Conservation (phyloP, 768 basidiomycete species). For the Hydnomerulius pinastri region DNA sequence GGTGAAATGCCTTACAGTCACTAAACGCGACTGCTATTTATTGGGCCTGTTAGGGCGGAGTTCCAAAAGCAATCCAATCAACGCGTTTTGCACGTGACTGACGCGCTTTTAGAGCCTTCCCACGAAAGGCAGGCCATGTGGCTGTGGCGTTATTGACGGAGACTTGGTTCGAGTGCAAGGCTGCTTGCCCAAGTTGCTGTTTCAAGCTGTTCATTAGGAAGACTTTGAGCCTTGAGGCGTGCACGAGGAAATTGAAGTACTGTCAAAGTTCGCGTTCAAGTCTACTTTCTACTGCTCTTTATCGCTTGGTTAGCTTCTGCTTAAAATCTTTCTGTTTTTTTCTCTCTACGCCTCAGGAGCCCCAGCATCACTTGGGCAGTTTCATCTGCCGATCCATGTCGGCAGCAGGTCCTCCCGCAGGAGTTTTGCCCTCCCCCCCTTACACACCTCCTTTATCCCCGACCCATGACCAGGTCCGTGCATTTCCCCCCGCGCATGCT, state of each 20-base stretch:
- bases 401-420: slow-evolving; percentile 36
- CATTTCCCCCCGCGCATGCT: slow-evolving; percentile 14
- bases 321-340: slow-evolving; percentile 3
- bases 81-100: slow-evolving; percentile 38
- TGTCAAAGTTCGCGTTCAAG: slow-evolving; percentile 20
- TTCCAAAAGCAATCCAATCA: slow-evolving; percentile 30
- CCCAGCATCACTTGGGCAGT: slow-evolving; percentile 27
- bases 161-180: slow-evolving; percentile 11
- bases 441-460: slow-evolving; percentile 53
- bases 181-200: slow-evolving; percentile 7
- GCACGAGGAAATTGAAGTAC: slow-evolving; percentile 32
- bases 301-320: slow-evolving; percentile 10
- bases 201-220: slow-evolving; percentile 7
- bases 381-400: slow-evolving; percentile 35
- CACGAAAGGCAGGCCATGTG: slow-evolving; percentile 24
- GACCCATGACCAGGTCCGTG: slow-evolving; percentile 69
- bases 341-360: too few species aligned
- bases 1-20: neutral
- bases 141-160: slow-evolving; percentile 15
- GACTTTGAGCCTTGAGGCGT: slow-evolving; percentile 31
- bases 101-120: slow-evolving; percentile 22
- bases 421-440: slow-evolving; percentile 33
- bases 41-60: slow-evolving; percentile 31
- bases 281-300: slow-evolving; percentile 9
- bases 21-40: slow-evolving; percentile 34